Evolutionary conservation across 768 basidiomycete species (phyloP).

Genomic region (Naganishia vishniacii): DNA sequence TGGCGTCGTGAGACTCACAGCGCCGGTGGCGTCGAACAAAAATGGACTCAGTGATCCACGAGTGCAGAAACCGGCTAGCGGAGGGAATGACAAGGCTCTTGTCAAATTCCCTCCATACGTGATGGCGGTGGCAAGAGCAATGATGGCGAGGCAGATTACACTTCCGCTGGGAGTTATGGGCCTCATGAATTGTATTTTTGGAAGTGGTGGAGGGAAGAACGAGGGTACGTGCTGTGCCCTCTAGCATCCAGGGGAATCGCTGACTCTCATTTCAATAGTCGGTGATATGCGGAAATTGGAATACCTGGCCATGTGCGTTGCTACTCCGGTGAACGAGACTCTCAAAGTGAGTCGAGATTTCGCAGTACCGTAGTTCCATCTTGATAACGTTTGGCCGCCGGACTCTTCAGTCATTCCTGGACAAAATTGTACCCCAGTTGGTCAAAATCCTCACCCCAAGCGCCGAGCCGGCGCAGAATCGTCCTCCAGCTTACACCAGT

Average conservation of each 20-base stretch:
- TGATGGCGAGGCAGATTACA: conserved; percentile 34
- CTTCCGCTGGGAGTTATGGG: conserved; percentile 34
- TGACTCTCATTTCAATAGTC: too few relatives aligned
- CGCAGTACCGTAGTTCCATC: conserved; percentile 17
- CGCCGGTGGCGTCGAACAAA: not conserved
- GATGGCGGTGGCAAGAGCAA: conserved; percentile 24
- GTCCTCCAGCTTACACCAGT: conserved; percentile 31
- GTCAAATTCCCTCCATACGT: conserved; percentile 31
- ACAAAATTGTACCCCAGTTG: conserved; percentile 30
- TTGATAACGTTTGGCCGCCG: too few relatives aligned
- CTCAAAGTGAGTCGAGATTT: conserved; percentile 56
- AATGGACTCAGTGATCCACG: not conserved
- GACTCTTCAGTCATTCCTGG: conserved; percentile 2
- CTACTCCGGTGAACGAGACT: conserved; percentile 59
- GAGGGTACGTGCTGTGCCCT: conserved; percentile 1
- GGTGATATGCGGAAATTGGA: conserved; percentile 57
- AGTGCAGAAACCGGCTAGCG: not conserved
- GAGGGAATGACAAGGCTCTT: not conserved
- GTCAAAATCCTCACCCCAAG: conserved; percentile 15
- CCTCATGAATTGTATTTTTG: conserved; percentile 37
- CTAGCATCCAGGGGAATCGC: too few relatives aligned
- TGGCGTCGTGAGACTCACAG: not conserved
- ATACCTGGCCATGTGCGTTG: conserved; percentile 62
- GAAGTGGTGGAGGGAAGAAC: conserved; percentile 25
- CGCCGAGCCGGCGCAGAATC: conserved; percentile 26